phyloP scores from a whole-genome alignment of 306 rosid genomes.

The Dalbergia cochinchinensis region DNA sequence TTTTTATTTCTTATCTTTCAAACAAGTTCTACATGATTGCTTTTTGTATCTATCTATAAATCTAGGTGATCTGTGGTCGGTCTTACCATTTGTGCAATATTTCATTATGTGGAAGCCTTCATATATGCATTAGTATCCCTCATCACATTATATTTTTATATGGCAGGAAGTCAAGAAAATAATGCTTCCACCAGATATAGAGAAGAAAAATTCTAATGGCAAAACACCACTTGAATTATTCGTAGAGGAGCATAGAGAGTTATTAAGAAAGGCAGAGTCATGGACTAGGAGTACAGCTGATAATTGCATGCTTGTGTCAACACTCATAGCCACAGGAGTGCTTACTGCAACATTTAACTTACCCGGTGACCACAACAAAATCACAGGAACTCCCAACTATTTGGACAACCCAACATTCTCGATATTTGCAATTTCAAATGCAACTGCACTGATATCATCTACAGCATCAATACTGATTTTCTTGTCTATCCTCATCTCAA shows the following conservation, averaged over 20 bases:
- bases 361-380: constrained; percentile 51
- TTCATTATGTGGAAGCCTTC: not conserved
- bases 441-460: constrained; percentile 57
- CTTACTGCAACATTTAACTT: constrained; percentile 54
- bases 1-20: not conserved
- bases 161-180: constrained; percentile 59
- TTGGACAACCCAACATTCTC: constrained; percentile 40
- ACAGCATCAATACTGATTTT: constrained; percentile 57
- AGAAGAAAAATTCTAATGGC: constrained; percentile 39
- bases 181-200: constrained; percentile 34
- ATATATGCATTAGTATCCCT: not conserved
- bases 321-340: constrained; percentile 56
- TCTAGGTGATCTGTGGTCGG: not conserved
- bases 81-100: not conserved
- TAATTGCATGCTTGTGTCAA: constrained; percentile 53
- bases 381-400: constrained; percentile 40
- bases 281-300: constrained; percentile 63
- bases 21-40: not conserved
- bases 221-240: constrained; percentile 55
- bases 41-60: not conserved
- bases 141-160: not conserved
- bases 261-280: constrained; percentile 51
- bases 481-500: constrained; percentile 55
- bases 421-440: constrained; percentile 51
- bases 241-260: constrained; percentile 37